Percentiles rank a stretch among this genome's conserved stretches.
Conservation (phyloP, 225 moss, liverwort and hornwort genomes). For the Sphagnum contortum region DNA sequence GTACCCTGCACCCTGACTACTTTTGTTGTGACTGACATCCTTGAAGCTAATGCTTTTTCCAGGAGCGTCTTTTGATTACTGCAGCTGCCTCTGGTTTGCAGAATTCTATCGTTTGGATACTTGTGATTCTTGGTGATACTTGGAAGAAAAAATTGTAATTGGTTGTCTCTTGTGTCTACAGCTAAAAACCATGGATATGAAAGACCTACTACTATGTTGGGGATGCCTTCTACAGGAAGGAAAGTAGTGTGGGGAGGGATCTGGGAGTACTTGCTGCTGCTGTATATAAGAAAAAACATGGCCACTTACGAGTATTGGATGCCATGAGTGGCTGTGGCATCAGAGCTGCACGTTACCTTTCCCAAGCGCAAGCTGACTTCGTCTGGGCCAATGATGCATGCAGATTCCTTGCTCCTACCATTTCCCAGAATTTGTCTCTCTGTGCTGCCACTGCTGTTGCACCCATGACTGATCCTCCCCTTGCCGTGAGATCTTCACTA, state of each 20-base stretch:
- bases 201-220: constrained; percentile 9
- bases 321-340: constrained; percentile 82
- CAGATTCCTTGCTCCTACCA: constrained; percentile 28
- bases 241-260: constrained; percentile 87
- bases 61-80: no score
- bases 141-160: no score
- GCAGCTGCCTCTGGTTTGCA: no score
- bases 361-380: constrained; percentile 75
- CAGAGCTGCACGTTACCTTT: constrained; percentile 72
- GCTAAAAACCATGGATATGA: no score
- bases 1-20: no score
- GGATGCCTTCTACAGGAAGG: constrained; percentile 71
- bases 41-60: no score
- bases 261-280: constrained; percentile 71
- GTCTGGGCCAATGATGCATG: constrained; percentile 99
- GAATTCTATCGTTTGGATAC: no score
- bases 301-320: constrained; percentile 59
- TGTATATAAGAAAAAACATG: constrained; percentile 49
- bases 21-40: no score
- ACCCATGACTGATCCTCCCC: neutral
- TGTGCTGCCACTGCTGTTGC: constrained; percentile 13
- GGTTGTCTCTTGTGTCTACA: no score
- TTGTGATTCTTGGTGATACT: no score
- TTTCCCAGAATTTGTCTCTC: constrained; percentile 52
- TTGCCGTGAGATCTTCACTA: neutral